Conservation (phyloP, 106 monocot species). For the Triglochin maritima region DNA sequence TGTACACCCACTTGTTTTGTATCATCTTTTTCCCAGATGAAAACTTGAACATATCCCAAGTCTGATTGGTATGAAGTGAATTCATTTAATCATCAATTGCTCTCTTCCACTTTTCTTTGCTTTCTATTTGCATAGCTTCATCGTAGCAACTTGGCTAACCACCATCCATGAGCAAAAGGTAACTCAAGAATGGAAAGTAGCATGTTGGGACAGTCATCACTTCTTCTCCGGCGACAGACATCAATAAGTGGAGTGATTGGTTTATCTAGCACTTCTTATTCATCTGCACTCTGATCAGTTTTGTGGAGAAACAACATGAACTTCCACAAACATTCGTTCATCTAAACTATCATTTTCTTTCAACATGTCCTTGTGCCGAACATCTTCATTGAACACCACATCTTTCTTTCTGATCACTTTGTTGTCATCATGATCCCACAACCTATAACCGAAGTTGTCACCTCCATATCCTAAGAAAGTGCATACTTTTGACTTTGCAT, state of each 20-base stretch:
- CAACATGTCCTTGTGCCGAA: background rate
- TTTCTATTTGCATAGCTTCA: background rate
- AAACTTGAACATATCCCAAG: background rate
- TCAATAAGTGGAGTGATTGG: background rate
- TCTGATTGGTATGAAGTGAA: background rate
- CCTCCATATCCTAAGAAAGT: background rate
- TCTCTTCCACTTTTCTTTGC: background rate
- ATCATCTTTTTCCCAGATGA: background rate
- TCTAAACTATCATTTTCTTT: background rate
- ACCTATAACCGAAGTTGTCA: background rate
- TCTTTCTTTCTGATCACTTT: background rate
- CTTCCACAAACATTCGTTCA: background rate
- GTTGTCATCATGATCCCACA: background rate
- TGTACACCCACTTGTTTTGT: no score
- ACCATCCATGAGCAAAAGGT: background rate
- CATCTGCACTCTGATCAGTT: background rate
- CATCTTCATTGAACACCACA: background rate
- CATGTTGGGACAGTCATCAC: background rate
- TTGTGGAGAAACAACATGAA: background rate
- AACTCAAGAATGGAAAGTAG: background rate
- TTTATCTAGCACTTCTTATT: background rate
- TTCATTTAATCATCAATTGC: background rate
- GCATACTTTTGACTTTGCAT: background rate
- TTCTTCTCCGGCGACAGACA: background rate
- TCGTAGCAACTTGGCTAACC: background rate